Evolutionary conservation across 306 rosid species (phyloP).

Genomic region (Rosa rugosa): DNA sequence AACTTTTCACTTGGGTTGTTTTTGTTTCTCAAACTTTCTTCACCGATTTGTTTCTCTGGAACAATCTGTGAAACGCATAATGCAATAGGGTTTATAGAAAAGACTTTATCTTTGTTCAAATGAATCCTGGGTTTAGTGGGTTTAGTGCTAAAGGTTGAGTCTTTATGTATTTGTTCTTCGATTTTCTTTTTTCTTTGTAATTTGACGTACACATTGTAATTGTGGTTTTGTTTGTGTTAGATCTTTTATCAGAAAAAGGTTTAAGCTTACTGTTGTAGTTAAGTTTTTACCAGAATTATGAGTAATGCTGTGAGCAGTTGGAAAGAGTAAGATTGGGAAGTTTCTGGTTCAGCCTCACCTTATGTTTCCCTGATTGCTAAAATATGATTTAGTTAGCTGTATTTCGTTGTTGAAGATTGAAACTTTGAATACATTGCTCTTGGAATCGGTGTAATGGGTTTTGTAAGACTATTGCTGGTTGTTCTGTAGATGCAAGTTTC

Average conservation of each 20-base stretch:
- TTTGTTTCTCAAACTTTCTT: background rate
- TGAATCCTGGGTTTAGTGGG: background rate
- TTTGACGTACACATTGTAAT: background rate
- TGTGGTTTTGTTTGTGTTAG: background rate
- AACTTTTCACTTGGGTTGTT: background rate
- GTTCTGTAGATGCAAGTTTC: background rate
- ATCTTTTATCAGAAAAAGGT: background rate
- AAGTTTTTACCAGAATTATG: background rate
- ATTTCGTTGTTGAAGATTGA: background rate
- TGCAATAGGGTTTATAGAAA: background rate
- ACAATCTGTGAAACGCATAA: background rate
- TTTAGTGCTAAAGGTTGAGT: background rate
- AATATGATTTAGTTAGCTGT: background rate
- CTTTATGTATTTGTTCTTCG: background rate
- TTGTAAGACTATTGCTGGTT: background rate
- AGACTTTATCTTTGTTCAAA: background rate
- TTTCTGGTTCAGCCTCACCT: background rate
- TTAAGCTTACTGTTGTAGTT: background rate
- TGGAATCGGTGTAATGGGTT: background rate
- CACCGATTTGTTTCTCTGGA: background rate
- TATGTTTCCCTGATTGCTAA: background rate
- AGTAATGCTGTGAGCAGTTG: background rate
- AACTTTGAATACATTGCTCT: background rate
- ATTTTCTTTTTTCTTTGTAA: background rate
- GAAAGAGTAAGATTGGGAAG: background rate